A percentile compares a stretch with the other conserved stretches of the same genome.
Conservation (phyloP, 257 asterid genomes). For the Lantana camara region DNA sequence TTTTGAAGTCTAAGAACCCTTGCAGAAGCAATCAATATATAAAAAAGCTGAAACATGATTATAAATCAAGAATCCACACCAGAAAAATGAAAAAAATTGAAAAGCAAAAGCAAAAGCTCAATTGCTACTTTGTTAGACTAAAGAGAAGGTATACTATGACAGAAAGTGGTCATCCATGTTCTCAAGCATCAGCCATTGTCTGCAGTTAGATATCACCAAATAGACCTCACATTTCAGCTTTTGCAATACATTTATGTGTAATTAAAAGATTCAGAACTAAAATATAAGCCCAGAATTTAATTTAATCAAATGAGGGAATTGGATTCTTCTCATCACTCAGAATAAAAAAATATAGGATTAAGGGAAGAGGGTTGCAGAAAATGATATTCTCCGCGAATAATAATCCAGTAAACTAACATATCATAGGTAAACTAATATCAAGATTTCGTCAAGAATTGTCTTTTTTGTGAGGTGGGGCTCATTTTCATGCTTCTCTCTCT, state of each 20-base stretch:
- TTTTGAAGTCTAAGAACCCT: conserved; percentile 24
- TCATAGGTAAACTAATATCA: background rate
- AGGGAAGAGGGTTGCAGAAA: background rate
- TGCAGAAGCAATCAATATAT: conserved; percentile 25
- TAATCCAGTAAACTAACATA: background rate
- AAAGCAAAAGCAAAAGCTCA: conserved; percentile 48
- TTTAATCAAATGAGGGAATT: background rate
- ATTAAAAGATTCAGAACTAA: background rate
- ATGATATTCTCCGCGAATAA: background rate
- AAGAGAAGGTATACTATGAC: conserved; percentile 49
- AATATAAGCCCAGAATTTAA: background rate
- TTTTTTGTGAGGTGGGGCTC: background rate
- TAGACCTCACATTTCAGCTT: background rate
- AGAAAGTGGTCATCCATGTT: conserved; percentile 34
- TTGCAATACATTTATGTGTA: background rate
- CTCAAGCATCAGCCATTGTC: conserved; percentile 19
- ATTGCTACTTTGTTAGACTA: conserved; percentile 39
- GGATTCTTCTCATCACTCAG: background rate
- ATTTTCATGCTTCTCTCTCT: too few species aligned
- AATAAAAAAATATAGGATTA: background rate
- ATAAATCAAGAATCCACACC: conserved; percentile 49
- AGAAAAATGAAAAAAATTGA: conserved; percentile 43
- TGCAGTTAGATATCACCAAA: conserved; percentile 22
- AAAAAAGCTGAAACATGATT: conserved; percentile 25
- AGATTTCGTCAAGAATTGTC: background rate